Evolutionary conservation across 495 filamentous ascomycete genomes (phyloP), one percentile per base, ranked within the genome.

Genomic region (Entonaema liquescens): DNA sequence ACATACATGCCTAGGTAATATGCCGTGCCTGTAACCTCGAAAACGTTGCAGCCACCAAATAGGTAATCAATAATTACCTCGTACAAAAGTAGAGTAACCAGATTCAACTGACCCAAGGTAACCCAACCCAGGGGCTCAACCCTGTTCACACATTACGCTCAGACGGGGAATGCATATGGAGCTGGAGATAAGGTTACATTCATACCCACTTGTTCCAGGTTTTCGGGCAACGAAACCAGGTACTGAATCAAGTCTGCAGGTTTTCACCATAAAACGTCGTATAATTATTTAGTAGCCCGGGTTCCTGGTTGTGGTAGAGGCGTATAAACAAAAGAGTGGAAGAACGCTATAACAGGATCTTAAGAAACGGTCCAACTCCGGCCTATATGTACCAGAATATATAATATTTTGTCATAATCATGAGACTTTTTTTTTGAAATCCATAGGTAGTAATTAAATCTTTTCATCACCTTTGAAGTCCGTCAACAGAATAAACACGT

Each of bases 81-180:
- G 49, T 13, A 42, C 15, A 2, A 6, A 26, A 33, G 31, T 33
- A 1, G 11, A 9, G 6, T 7, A 33, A 50, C 47, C 47, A 23
- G 9, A 29, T 13, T n/a, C 1, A 42, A 19, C 38, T 4, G 5
- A 21, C 36, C 25, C 28, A 56, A 1, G 17, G 55, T 29, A 60
- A 50, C 38, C 35, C 15, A 40, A 17, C 23, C 40, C 52, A 54
- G 49, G 59, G 26, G 44, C 19, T 58, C 2, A 47, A n/a, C 67
- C 44, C 15, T 69, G 53, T 19, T 44, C 13, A n/a, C 9, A 50
- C 26, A 28, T 13, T 50, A 12, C 67, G 67, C 67, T 70, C 67
- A 42, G 62, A 71, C 29, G 68, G 68, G 68, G 68, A 19, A 62
- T 23, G 21, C 12, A 33, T 42, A 54, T 47, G 56, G 55, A 21